Evolutionary conservation across 352 stramenopile genomes (phyloP), one percentile per base, ranked within the genome.

Genomic region (Globisporangium canariense): DNA sequence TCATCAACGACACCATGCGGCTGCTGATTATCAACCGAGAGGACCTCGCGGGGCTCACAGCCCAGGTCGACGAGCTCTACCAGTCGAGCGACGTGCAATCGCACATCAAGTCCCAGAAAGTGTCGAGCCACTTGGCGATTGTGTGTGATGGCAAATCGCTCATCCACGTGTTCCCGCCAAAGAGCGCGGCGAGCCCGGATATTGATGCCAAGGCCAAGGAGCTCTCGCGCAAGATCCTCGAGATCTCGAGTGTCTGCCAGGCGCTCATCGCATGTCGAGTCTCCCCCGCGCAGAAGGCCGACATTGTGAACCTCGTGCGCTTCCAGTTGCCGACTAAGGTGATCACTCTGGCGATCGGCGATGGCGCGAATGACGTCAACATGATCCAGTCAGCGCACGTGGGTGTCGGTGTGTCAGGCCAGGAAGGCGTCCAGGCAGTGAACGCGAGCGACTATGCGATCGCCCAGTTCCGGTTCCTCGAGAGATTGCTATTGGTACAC

Each of bases 301-400:
- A 90, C 38, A 81, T 95, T 41, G 87, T 95, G 11, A 83, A 85
- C 34, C 74, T 94, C 22, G 81, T 95, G 45, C 73, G 82, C 47
- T 79, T 70, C 45, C 68, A 77, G 18, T 85, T 77, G 13, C 70
- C 74, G 8, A 70, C 70, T 4, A 81, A 81, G 52, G 73, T 79
- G 4, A 90, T 97, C 61, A 97, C 91, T 22, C 68, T 98, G 43
- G 89, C 91, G 10, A 98, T 98, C 45, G 94, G 94, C 3, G 94
- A 98, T 67, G 94, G 94, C 7, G 94, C 94, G 16, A 98, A 98
- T 73, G 94, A 98, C 67, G 94, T 98, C 10, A 91, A 83, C 61
- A 98, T 98, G 95, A 97, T 98, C 60, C 93, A 98, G 64, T 88
- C 91, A 2, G 92, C 90, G 18, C 90, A 98, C 51, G 81, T 98